Conservation (phyloP, 257 asterid species). For the Fraxinus quadrangulata region DNA sequence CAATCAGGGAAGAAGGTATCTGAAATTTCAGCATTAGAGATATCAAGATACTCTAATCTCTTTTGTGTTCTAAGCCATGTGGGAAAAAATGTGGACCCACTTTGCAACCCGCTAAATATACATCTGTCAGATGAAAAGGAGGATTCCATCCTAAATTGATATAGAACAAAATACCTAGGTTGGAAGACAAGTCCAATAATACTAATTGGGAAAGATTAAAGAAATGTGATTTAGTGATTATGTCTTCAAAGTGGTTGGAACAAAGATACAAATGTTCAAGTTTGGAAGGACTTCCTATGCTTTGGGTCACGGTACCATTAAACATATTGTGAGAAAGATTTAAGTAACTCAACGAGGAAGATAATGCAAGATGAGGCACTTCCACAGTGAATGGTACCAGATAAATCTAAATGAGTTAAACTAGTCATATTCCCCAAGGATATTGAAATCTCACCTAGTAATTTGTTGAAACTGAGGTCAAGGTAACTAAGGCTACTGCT, state of each 20-base stretch:
- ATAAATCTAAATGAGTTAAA: too few species aligned
- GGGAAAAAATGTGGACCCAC: constrained; percentile 18
- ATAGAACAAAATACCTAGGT: neutral
- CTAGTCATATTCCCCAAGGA: neutral
- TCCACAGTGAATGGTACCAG: neutral
- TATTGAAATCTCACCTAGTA: neutral
- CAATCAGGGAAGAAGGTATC: constrained; percentile 19
- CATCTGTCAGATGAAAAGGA: neutral
- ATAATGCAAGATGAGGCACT: neutral
- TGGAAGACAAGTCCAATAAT: neutral
- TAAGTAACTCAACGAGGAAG: neutral
- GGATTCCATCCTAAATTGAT: neutral
- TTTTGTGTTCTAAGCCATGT: constrained; percentile 26
- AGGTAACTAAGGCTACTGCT: too few species aligned
- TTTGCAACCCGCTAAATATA: neutral
- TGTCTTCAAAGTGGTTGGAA: constrained; percentile 15
- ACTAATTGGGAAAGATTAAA: neutral
- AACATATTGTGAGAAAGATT: neutral
- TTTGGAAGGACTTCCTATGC: neutral
- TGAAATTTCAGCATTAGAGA: constrained; percentile 26
- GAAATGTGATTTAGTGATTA: constrained; percentile 11
- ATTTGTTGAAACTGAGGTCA: neutral
- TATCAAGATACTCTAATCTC: neutral
- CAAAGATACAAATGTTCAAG: neutral
- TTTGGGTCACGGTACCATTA: neutral